phyloP scores from a whole-genome alignment of 2,329 filamentous ascomycete genomes.

The Coleophoma eucalyptorum region DNA sequence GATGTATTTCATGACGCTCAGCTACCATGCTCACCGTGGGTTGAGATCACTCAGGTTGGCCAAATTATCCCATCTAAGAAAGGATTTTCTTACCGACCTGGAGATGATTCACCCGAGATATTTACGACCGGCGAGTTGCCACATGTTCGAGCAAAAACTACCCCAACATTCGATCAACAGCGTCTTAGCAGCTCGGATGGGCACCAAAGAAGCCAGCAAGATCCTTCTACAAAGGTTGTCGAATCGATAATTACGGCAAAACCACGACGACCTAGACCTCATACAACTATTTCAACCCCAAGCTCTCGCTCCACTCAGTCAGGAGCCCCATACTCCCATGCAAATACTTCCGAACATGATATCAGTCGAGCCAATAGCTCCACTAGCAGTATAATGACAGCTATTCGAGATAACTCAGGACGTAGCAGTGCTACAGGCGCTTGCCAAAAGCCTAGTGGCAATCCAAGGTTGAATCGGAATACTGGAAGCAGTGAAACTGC shows the following conservation, averaged over 20 bases:
- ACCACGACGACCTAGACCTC: no score
- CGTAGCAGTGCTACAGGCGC: conserved; percentile 7
- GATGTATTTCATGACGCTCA: not conserved
- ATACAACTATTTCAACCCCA: no score
- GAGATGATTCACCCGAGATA: not conserved
- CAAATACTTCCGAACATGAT: no score
- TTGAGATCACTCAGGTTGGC: not conserved
- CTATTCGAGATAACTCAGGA: conserved; percentile 18
- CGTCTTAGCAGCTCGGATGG: not conserved
- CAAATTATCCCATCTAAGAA: not conserved
- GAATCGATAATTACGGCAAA: not conserved
- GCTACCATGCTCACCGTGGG: not conserved
- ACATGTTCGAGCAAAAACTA: not conserved
- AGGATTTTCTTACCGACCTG: conserved; percentile 2
- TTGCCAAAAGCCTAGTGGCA: not conserved
- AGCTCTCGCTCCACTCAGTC: no score
- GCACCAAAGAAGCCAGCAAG: not conserved
- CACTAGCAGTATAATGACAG: conserved; percentile 20
- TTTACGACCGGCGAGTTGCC: not conserved
- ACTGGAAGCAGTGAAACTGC: not conserved
- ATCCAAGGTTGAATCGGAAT: not conserved
- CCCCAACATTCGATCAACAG: conserved; percentile 1
- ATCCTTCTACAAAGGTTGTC: not conserved
- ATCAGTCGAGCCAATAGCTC: conserved; percentile 11
- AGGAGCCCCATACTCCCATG: no score